These are phyloP conservation scores for Hirsutella minnesotensis DNA, from an alignment of 2,329 filamentous ascomycete genomes.

Conservation along the genomic window DNA sequence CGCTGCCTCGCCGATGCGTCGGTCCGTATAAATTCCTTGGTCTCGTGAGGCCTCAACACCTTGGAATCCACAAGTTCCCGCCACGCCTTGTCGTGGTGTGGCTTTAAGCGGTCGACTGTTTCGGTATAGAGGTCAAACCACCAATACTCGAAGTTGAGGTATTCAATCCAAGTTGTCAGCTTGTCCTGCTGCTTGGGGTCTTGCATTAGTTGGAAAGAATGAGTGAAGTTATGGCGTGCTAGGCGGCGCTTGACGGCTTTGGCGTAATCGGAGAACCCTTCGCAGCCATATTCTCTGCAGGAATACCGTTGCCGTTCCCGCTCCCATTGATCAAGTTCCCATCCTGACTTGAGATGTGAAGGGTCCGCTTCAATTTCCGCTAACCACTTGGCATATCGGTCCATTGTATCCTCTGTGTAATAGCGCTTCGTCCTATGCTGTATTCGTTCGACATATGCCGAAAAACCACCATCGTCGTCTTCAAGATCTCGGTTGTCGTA, in stretches of 20 bases:
- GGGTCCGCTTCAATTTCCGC: conserved; percentile 7
- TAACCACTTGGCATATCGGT: background rate
- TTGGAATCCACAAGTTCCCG: conserved; percentile 16
- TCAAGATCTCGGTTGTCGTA: conserved; percentile 11
- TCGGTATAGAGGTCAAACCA: conserved; percentile 10
- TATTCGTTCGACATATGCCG: conserved; percentile 2
- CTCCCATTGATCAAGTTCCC: conserved; percentile 1
- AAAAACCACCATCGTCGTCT: conserved; percentile 9
- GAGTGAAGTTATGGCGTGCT: conserved; percentile 14
- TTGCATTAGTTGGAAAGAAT: conserved; percentile 15
- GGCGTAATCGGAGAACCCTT: conserved; percentile 12
- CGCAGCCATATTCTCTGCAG: conserved; percentile 7
- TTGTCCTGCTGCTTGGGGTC: conserved; percentile 16
- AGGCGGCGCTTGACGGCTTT: conserved; percentile 13
- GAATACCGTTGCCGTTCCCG: conserved; percentile 3
- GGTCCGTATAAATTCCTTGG: conserved; percentile 6
- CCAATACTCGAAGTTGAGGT: conserved; percentile 17
- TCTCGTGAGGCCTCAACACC: conserved; percentile 10
- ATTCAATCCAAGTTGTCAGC: conserved; percentile 24
- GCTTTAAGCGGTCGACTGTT: conserved; percentile 9
- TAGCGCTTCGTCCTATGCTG: background rate
- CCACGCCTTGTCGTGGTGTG: conserved; percentile 17
- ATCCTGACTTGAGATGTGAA: conserved; percentile 2
- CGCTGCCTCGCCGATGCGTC: background rate
- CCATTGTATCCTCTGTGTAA: background rate